Base-by-base conservation (phyloP, 495 filamentous ascomycete genomes). In the Xylaria grammica region DNA sequence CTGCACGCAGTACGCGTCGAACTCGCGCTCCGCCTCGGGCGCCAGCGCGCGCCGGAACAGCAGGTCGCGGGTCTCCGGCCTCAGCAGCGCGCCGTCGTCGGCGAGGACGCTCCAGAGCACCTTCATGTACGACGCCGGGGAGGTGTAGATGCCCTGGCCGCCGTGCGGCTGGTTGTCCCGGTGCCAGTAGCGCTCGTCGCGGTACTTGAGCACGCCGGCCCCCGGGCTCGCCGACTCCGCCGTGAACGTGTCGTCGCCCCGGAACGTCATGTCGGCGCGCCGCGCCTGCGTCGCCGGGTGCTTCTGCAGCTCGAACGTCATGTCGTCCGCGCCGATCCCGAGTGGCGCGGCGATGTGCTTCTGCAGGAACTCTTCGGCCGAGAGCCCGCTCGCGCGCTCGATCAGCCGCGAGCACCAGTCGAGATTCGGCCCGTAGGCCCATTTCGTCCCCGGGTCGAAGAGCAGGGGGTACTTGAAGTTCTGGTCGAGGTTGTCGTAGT, bases 351-450 rank as follows among this genome's bases (percentile, higher is more conserved):
- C 27, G 20, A 62, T 32, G 58, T 49, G 49, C 20, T 45, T 54
- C 50, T 53, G 64, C 3, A 62, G 27, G 15, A 55, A 62, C 1
- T 40, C 58, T 49, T 61, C 57, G 42, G 58, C 22, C 2, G 58
- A 55, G 1, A 54, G 24, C 1, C 46, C 63, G 3, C 71, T 78
- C 4, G 83, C 71, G 0, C 80, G 70, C 45, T 76, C 74, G 8
- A 85, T 74, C 1, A 83, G 54, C 0, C 74, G 66, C 9, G 80
- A 78, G 6, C 81, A 79, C 82, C 82, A 85, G 67, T 85, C 82
- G 0, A 82, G 64, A 10, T 74, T 71, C 0, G 73, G 46, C 0
- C 82, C 76, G 63, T 85, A 85, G 57, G 71, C 67, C 83, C 81
- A 86, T 26, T 73, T 67, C 4, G 68, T 69, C 6, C 84, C 84